phyloP scores from a whole-genome alignment of 257 asterid genomes.

The Solanum chiquidenum region DNA sequence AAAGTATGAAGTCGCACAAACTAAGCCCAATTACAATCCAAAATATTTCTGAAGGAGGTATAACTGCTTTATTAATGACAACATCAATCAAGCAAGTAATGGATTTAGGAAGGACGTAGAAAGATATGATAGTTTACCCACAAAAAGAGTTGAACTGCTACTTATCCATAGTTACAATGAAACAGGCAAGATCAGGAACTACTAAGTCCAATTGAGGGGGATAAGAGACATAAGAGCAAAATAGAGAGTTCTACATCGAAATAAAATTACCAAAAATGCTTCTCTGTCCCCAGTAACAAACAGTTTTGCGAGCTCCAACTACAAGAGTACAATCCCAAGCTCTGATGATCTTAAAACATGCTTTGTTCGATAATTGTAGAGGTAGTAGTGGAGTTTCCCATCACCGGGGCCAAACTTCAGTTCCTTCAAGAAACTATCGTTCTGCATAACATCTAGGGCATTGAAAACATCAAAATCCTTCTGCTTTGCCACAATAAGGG shows the following conservation, averaged over 20 bases:
- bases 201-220: neutral
- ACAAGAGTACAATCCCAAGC: slow-evolving; percentile 83
- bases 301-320: slow-evolving; percentile 6
- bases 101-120: neutral
- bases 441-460: slow-evolving; percentile 86
- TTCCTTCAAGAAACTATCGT: slow-evolving; percentile 71
- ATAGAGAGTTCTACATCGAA: neutral
- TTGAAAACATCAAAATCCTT: slow-evolving; percentile 72
- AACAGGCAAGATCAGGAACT: neutral
- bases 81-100: neutral
- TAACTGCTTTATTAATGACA: neutral
- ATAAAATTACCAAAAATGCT: slow-evolving; percentile 15
- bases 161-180: slow-evolving; percentile 2
- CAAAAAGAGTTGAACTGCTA: neutral
- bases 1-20: neutral
- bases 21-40: neutral
- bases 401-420: slow-evolving; percentile 87
- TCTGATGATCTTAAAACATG: slow-evolving; percentile 57
- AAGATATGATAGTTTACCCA: neutral
- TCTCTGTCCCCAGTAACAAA: neutral
- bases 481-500: slow-evolving; percentile 72
- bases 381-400: slow-evolving; percentile 81
- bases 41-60: neutral
- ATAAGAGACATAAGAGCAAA: neutral
- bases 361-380: slow-evolving; percentile 68